Evolutionary conservation across 257 asterid genomes (phyloP).

Genomic region (Oldenlandia corymbosa): DNA sequence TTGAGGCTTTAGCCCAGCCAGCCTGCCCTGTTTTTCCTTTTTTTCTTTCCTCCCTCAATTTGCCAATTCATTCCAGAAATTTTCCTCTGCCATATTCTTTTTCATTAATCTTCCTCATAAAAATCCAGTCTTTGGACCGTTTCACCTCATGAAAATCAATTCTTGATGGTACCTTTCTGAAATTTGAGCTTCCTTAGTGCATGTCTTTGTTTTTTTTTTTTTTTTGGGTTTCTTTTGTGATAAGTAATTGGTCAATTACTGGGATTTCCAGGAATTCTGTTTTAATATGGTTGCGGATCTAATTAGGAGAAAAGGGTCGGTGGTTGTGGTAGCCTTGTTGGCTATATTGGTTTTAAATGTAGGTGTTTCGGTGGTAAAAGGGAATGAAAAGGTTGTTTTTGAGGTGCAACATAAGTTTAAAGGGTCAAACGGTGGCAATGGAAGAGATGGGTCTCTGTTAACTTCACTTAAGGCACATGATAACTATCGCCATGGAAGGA

Average conservation of each 20-base stretch:
- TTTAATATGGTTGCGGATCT: conserved; percentile 28
- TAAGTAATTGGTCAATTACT: conserved; percentile 7
- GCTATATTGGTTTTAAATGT: conserved; percentile 13
- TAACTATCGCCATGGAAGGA: conserved; percentile 38
- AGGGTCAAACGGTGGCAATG: conserved; percentile 18
- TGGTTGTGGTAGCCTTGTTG: conserved; percentile 13
- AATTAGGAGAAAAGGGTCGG: conserved; percentile 19
- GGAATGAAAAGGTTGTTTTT: conserved; percentile 27
- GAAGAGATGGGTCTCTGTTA: conserved; percentile 19
- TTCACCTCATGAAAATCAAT: conserved; percentile 1
- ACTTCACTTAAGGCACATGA: conserved; percentile 38
- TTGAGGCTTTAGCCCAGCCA: conserved; percentile 4
- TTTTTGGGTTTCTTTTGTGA: not conserved
- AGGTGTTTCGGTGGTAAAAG: not conserved
- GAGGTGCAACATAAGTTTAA: conserved; percentile 42
- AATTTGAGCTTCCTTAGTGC: not conserved
- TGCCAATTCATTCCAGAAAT: conserved; percentile 1
- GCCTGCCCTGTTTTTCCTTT: not conserved
- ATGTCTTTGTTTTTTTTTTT: conserved; percentile 1
- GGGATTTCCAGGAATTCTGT: no score
- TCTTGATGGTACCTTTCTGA: conserved; percentile 11
- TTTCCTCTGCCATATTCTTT: not conserved
- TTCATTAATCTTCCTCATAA: not conserved
- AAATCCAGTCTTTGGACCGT: conserved; percentile 6
- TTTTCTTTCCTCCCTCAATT: not conserved